A percentile compares a stretch with the other conserved stretches of the same genome.
These are phyloP conservation scores for Sugiyamaella grinbergsii DNA, from an alignment of 1,139 yeast genomes.

Conservation along the genomic window DNA sequence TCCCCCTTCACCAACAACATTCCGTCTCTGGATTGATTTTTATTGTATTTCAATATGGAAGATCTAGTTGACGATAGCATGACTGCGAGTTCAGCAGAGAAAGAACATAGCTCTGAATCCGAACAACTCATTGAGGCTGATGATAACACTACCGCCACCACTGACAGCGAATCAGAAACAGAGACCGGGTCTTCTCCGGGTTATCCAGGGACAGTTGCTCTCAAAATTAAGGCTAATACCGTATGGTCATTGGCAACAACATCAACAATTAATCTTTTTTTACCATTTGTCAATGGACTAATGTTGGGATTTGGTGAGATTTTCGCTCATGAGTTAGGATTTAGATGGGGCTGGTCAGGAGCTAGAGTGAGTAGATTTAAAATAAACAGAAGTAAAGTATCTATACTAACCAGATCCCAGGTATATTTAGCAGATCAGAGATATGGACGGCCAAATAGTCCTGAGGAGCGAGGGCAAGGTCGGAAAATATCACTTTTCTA, in stretches of 20 bases:
- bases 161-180: constrained; percentile 15
- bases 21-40: background rate
- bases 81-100: background rate
- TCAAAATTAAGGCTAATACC: constrained; percentile 10
- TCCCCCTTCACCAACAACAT: background rate
- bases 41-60: background rate
- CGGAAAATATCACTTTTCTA: constrained; percentile 11
- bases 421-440: constrained; percentile 21
- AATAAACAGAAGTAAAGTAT: background rate
- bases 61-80: background rate
- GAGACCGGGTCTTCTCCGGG: constrained; percentile 18
- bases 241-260: constrained; percentile 22
- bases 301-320: constrained; percentile 98
- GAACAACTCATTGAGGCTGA: background rate
- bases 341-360: constrained; percentile 75
- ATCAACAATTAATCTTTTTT: constrained; percentile 65
- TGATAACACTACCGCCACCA: constrained; percentile 14
- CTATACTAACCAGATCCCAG: constrained; percentile 16
- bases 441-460: constrained; percentile 14
- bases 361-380: constrained; percentile 56
- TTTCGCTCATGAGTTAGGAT: constrained; percentile 89
- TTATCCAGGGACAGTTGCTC: constrained; percentile 1
- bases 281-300: constrained; percentile 91
- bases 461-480: constrained; percentile 5
- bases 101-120: background rate